Conservation (phyloP, 2,329 filamentous ascomycete species). For the Penicillium sclerotigenum region DNA sequence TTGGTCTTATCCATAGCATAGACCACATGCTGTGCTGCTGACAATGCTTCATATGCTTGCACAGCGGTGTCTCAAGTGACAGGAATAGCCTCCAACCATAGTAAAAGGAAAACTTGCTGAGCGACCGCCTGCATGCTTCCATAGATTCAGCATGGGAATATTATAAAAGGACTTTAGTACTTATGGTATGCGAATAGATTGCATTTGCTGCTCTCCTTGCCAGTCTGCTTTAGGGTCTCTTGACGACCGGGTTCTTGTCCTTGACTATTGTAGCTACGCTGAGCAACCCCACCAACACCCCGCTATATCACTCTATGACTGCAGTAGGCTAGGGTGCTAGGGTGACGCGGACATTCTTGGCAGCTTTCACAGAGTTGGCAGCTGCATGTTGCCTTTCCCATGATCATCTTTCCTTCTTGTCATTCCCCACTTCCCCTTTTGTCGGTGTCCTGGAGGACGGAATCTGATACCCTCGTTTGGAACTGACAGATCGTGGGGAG, state of each 20-base stretch:
- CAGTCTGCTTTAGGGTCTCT: background rate
- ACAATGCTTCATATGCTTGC: background rate
- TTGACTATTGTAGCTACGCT: background rate
- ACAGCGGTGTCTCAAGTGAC: conserved; percentile 5
- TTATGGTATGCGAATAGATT: background rate
- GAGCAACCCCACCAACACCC: conserved; percentile 5
- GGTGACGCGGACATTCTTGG: conserved; percentile 6
- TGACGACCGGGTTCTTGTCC: background rate
- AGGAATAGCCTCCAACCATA: conserved; percentile 4
- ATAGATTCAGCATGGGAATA: background rate
- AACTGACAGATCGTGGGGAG: background rate
- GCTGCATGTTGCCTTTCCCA: background rate
- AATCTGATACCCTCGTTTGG: background rate
- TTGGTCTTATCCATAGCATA: background rate
- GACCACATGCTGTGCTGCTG: background rate
- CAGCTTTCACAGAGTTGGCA: background rate
- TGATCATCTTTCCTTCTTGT: background rate
- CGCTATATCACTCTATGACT: background rate
- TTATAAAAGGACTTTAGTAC: background rate
- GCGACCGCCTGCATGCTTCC: background rate
- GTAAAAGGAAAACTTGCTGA: background rate
- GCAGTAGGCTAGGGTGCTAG: background rate
- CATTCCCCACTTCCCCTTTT: background rate
- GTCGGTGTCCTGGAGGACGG: background rate
- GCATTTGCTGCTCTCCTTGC: background rate